Percentiles rank a stretch among this genome's conserved stretches.
These are phyloP conservation scores for Ophiognomonia clavigignenti-juglandacearum DNA, from an alignment of 2,329 filamentous ascomycete genomes.

Conservation along the genomic window DNA sequence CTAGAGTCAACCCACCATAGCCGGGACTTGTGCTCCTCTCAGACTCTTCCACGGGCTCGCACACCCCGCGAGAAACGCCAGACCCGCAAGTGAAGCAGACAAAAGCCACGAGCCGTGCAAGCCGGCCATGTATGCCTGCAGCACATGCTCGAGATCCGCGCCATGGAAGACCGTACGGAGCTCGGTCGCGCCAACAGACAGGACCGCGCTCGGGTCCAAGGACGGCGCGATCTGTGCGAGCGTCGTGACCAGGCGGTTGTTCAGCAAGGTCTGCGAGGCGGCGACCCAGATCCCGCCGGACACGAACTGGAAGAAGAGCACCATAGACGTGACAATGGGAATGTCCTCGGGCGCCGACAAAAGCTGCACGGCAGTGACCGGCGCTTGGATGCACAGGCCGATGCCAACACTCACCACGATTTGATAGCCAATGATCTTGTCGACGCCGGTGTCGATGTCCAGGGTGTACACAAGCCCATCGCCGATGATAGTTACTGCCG, in stretches of 20 bases:
- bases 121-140: slow-evolving; percentile 45
- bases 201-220: slow-evolving; percentile 23
- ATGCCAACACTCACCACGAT: slow-evolving; percentile 9
- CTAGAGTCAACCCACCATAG: too few relatives aligned
- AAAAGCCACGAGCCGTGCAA: not conserved
- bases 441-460: too few relatives aligned
- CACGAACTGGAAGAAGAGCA: slow-evolving; percentile 33
- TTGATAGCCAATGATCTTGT: slow-evolving; percentile 34
- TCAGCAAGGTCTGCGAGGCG: slow-evolving; percentile 33
- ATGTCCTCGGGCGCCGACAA: not conserved
- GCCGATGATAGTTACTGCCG: slow-evolving; percentile 30
- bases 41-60: not conserved
- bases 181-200: slow-evolving; percentile 39
- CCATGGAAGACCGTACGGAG: slow-evolving; percentile 41
- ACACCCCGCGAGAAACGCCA: not conserved
- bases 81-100: not conserved
- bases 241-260: slow-evolving; percentile 27
- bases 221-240: slow-evolving; percentile 22
- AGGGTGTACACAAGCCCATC: slow-evolving; percentile 32
- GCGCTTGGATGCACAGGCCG: not conserved
- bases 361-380: not conserved
- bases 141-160: slow-evolving; percentile 41
- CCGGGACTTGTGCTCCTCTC: too few relatives aligned
- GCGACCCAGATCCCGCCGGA: slow-evolving; percentile 43
- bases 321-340: not conserved